Evolutionary conservation across 2,329 filamentous ascomycete species (phyloP).

Genomic region (Ilyonectria mors-panacis): DNA sequence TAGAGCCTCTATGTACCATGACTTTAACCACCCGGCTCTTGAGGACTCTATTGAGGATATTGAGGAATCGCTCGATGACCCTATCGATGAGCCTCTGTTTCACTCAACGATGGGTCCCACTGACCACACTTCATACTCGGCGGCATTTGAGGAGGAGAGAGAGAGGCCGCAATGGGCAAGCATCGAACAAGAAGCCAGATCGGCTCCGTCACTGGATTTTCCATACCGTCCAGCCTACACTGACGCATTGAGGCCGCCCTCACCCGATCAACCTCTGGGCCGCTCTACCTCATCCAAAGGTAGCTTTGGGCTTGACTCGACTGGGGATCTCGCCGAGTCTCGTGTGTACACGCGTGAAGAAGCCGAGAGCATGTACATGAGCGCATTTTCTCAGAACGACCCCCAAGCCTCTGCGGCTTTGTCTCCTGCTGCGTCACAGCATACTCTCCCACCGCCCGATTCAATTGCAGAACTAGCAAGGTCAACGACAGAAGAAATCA

Average conservation of each 20-base stretch:
- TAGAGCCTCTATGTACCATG: constrained; percentile 64
- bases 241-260: constrained; percentile 18
- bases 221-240: constrained; percentile 37
- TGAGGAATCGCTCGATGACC: constrained; percentile 38
- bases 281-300: constrained; percentile 33
- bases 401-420: constrained; percentile 40
- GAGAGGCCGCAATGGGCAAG: constrained; percentile 40
- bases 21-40: constrained; percentile 47
- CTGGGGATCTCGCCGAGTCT: constrained; percentile 73
- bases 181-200: constrained; percentile 37
- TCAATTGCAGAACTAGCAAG: neutral
- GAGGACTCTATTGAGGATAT: constrained; percentile 42
- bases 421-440: constrained; percentile 28
- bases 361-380: constrained; percentile 91
- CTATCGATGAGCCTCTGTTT: constrained; percentile 49
- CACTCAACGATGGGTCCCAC: constrained; percentile 45
- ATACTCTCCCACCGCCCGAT: constrained; percentile 17
- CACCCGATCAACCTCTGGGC: constrained; percentile 29
- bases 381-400: constrained; percentile 70
- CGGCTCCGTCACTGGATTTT: constrained; percentile 39
- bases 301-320: constrained; percentile 34
- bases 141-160: constrained; percentile 35
- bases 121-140: constrained; percentile 37
- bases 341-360: constrained; percentile 84
- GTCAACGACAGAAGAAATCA: constrained; percentile 7